A percentile compares a stretch with the other conserved stretches of the same genome.
phyloP scores from a whole-genome alignment of 1,284 basidiomycete genomes.

The Leucoagaricus sp. region DNA sequence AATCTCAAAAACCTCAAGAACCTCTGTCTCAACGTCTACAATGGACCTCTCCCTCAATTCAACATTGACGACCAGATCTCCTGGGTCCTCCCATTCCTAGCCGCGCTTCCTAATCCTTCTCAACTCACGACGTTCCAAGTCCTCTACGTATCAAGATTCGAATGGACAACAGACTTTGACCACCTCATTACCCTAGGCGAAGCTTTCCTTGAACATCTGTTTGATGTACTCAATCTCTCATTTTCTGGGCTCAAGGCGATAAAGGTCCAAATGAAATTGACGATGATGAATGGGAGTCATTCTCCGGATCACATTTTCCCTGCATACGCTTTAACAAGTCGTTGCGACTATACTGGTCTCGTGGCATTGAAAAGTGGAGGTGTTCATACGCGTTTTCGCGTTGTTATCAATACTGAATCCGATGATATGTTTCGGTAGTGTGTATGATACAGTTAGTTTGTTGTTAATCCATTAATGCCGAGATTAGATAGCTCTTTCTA shows the following conservation, averaged over 20 bases:
- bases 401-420: neutral
- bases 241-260: neutral
- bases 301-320: neutral
- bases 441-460: neutral
- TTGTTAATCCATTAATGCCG: too few relatives aligned
- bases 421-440: neutral
- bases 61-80: neutral
- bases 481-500: too few relatives aligned
- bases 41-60: neutral
- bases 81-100: conserved; percentile 3
- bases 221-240: neutral
- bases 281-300: neutral
- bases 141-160: neutral
- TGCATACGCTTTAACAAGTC: neutral
- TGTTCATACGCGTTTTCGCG: neutral
- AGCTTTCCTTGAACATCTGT: neutral
- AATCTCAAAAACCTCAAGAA: neutral
- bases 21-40: neutral
- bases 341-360: neutral
- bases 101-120: neutral
- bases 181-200: neutral
- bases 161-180: neutral
- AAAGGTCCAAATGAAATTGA: neutral
- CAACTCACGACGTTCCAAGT: neutral
- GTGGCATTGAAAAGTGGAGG: neutral